Base-by-base conservation (phyloP, 2,329 filamentous ascomycete species). In the Trichoderma koningiopsis region DNA sequence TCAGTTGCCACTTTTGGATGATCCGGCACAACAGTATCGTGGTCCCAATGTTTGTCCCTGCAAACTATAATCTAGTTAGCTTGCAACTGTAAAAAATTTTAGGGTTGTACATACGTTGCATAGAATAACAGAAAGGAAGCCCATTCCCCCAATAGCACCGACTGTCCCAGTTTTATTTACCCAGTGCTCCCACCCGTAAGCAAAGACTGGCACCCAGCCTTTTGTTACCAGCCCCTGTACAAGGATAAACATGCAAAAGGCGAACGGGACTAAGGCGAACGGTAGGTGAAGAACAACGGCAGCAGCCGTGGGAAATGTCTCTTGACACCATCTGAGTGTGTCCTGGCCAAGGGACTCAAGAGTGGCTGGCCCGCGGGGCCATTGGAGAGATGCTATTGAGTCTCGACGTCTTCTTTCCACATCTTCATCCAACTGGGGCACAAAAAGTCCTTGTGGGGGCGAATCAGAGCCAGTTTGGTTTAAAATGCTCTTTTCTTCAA, bases 31-130 rank as follows among this genome's bases (percentile, higher is more conserved):
- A 82, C 0, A 93, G 85, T 74, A 93, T 93, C 0, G 91, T 90
- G 0, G 91, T 92, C 40, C 91, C 91, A 64, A 93, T 93, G 72
- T 93, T 93, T 1, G 91, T 93, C 22, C 91, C 91, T 0, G 91
- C 89, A 73, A 92, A 93, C 89, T 92, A 29, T 31, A 40, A 35
- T 16, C 6, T 3, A 13, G 37, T 62, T 43, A 68, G 49, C 52
- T 22, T 27, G 2, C 47, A 2, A 10, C 7, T 8, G 10, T 27
- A 40, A 27, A 10, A 4, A 0, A 33, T 1, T 22, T 29, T 14
- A 22, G 52, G 5, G 10, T 19, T 13, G 62, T 60, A 84, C 89
- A 83, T 76, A 92, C 90, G 71, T 93, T 93, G 79, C 89, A 92
- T 0, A 93, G 77, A 13, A 92, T 83, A 0, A 91, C 89, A 0